phyloP scores from a whole-genome alignment of 768 basidiomycete genomes.

The Agrocybe pediades region DNA sequence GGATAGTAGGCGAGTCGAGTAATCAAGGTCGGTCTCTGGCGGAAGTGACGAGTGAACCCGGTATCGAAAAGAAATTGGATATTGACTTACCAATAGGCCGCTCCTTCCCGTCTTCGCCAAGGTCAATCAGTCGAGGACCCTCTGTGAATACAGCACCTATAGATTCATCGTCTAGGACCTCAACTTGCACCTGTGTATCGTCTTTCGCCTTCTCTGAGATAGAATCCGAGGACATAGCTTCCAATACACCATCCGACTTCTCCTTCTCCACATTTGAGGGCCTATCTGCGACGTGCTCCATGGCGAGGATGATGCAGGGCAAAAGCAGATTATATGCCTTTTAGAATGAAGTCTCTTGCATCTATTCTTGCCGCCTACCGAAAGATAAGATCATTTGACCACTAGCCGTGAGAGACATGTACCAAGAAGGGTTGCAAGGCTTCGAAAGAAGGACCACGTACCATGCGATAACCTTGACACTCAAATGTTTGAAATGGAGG shows the following conservation, averaged over 20 bases:
- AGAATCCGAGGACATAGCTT: background rate
- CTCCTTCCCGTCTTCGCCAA: constrained; percentile 48
- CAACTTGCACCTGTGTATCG: background rate
- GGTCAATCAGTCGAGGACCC: constrained; percentile 35
- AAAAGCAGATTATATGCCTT: background rate
- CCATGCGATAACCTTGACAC: no score
- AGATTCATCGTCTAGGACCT: background rate
- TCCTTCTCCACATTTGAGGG: background rate
- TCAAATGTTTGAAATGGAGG: no score
- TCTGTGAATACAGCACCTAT: constrained; percentile 26
- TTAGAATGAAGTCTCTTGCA: background rate
- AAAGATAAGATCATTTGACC: constrained; percentile 2
- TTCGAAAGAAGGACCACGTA: no score
- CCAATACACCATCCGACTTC: background rate
- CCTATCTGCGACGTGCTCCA: background rate
- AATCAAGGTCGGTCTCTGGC: constrained; percentile 44
- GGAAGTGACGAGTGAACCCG: background rate
- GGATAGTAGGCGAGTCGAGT: constrained; percentile 49
- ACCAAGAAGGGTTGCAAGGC: no score
- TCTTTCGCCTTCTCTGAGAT: background rate
- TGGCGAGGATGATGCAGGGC: background rate
- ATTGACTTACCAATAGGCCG: constrained; percentile 43
- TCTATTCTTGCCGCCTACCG: background rate
- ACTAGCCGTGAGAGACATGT: background rate
- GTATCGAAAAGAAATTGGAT: background rate